Evolutionary conservation across 2,329 filamentous ascomycete genomes (phyloP).

Genomic region (Dryadomyces quercus-mongolicae): DNA sequence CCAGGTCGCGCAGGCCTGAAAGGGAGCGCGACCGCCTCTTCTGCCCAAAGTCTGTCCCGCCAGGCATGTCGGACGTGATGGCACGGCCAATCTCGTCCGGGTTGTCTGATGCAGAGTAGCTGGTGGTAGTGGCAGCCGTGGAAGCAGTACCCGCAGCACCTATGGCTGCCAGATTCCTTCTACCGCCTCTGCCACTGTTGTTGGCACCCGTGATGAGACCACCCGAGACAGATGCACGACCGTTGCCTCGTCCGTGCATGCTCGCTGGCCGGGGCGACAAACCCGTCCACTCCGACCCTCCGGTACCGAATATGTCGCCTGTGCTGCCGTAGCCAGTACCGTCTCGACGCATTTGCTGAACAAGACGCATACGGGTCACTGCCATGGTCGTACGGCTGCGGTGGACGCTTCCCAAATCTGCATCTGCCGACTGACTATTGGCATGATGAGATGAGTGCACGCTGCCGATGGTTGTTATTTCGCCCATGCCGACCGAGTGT

Average conservation of each 20-base stretch:
- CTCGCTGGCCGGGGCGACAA: conserved; percentile 51
- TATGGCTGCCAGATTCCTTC: neutral
- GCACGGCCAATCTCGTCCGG: conserved; percentile 49
- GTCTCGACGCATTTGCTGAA: conserved; percentile 20
- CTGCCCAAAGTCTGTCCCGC: conserved; percentile 19
- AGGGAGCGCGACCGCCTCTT: conserved; percentile 48
- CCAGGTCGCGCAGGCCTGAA: conserved; percentile 36
- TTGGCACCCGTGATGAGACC: neutral
- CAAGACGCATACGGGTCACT: conserved; percentile 25
- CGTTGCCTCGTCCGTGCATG: conserved; percentile 38
- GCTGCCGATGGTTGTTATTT: conserved; percentile 39
- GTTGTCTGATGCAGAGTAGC: conserved; percentile 19
- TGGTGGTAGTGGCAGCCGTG: neutral
- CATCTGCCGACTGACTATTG: conserved; percentile 22
- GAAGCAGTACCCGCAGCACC: neutral
- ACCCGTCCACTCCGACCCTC: conserved; percentile 33
- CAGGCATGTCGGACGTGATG: conserved; percentile 39
- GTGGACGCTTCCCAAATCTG: neutral
- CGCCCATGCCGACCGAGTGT: conserved; percentile 46
- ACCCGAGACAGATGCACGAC: conserved; percentile 15
- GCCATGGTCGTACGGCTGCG: conserved; percentile 27
- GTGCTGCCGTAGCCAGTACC: conserved; percentile 9
- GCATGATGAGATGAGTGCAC: conserved; percentile 40
- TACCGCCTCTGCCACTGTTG: neutral
- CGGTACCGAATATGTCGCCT: conserved; percentile 18